Conservation (phyloP, 805 yeast genomes). For the Cyberlindnera meyerae region DNA sequence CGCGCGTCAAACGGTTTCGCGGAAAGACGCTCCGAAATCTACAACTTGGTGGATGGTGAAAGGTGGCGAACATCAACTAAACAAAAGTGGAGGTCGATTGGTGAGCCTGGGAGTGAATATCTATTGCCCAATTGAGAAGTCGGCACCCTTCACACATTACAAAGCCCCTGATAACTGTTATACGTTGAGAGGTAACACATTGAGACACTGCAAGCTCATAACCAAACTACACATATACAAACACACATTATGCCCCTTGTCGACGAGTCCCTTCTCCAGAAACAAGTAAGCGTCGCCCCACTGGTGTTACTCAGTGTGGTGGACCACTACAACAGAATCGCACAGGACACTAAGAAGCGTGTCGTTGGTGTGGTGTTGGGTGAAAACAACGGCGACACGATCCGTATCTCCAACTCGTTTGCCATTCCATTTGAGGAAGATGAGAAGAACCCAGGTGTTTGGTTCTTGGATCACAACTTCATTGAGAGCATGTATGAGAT, state of each 20-base stretch:
- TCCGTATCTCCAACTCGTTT: slow-evolving; percentile 84
- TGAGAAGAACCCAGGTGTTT: slow-evolving; percentile 81
- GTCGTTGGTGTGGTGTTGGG: slow-evolving; percentile 95
- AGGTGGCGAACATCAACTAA: slow-evolving; percentile 2
- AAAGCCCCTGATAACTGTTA: too few species aligned
- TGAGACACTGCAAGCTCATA: background rate
- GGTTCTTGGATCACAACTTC: slow-evolving; percentile 96
- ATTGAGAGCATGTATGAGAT: slow-evolving; percentile 95
- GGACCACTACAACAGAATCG: slow-evolving; percentile 89
- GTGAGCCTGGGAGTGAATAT: too few species aligned
- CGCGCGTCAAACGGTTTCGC: too few species aligned
- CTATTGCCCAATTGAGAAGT: too few species aligned
- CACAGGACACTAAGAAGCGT: slow-evolving; percentile 68
- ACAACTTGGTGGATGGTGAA: too few species aligned
- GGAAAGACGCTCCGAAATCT: too few species aligned
- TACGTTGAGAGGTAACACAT: background rate
- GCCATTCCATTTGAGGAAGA: slow-evolving; percentile 99
- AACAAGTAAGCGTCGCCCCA: slow-evolving; percentile 89
- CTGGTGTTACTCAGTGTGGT: slow-evolving; percentile 89
- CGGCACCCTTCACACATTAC: too few species aligned
- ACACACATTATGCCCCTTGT: slow-evolving; percentile 16
- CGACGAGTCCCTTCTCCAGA: slow-evolving; percentile 28
- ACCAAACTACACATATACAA: background rate
- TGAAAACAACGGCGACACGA: slow-evolving; percentile 46
- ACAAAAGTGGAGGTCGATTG: too few species aligned